A percentile compares a stretch with the other conserved stretches of the same genome.
Evolutionary conservation across 192 early-diverging fungal genomes (phyloP).

Genomic region (Linderina pennispora): DNA sequence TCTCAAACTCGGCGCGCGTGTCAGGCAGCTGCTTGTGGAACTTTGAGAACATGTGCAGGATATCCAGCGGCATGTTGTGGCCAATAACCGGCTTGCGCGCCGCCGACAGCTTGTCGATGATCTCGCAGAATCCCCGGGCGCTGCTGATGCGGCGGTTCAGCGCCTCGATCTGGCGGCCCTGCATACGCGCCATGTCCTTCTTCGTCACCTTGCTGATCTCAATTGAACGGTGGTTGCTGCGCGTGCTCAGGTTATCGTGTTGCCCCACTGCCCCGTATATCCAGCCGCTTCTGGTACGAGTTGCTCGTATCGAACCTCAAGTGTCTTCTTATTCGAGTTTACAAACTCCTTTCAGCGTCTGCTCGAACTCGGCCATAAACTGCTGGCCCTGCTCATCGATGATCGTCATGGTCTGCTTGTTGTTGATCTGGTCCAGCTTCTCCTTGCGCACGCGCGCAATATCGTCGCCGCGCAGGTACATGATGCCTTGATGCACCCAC

Average conservation of each 20-base stretch:
- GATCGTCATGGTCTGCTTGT: slow-evolving; percentile 7
- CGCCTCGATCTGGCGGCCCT: slow-evolving; percentile 12
- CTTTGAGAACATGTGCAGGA: slow-evolving; percentile 73
- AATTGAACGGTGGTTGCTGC: slow-evolving; percentile 21
- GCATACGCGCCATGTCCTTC: slow-evolving; percentile 17
- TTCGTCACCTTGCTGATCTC: slow-evolving; percentile 41
- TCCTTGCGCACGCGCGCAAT: slow-evolving; percentile 13
- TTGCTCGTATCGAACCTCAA: slow-evolving; percentile 43
- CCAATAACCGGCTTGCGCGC: slow-evolving; percentile 74
- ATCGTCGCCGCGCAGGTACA: slow-evolving; percentile 46
- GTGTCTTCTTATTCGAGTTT: slow-evolving; percentile 2
- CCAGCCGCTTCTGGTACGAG: slow-evolving; percentile 61
- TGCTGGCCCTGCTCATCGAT: slow-evolving; percentile 7
- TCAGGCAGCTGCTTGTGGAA: slow-evolving; percentile 67
- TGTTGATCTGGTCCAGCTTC: slow-evolving; percentile 13
- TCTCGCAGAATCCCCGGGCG: slow-evolving; percentile 61
- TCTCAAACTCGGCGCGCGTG: slow-evolving; percentile 65
- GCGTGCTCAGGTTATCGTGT: slow-evolving; percentile 37
- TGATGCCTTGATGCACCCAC: slow-evolving; percentile 73
- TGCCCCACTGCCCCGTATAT: slow-evolving; percentile 69
- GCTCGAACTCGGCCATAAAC: slow-evolving; percentile 22
- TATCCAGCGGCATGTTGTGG: slow-evolving; percentile 86
- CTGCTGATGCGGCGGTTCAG: slow-evolving; percentile 44
- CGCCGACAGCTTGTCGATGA: slow-evolving; percentile 71
- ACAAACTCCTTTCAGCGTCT: slow-evolving; percentile 11